Evolutionary conservation across 805 yeast genomes (phyloP).

Genomic region (Monosporozyma solicola): DNA sequence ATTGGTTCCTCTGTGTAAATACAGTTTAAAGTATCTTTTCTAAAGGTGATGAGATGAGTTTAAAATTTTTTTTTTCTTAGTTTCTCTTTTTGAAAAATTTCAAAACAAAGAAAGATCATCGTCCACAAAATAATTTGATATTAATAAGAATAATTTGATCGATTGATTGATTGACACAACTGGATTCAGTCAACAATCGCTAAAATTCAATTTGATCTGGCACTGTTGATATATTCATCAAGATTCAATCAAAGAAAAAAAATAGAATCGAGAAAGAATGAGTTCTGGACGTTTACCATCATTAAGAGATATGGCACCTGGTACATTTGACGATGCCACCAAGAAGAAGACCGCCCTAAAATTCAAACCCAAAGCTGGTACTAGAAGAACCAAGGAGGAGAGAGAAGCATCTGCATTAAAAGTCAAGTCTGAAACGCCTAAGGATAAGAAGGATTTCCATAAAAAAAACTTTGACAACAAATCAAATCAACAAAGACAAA

Average conservation of each 20-base stretch:
- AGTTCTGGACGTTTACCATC: conserved; percentile 29
- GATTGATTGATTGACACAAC: not conserved
- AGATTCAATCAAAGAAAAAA: not conserved
- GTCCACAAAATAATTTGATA: not conserved
- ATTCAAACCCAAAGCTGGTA: conserved; percentile 82
- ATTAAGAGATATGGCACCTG: conserved; percentile 12
- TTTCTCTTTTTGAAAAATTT: conserved; percentile 3
- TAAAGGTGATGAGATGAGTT: conserved; percentile 19
- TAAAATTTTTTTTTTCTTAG: not conserved
- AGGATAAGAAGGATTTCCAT: conserved; percentile 2
- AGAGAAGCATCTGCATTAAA: conserved; percentile 70
- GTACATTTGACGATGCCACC: conserved; percentile 1
- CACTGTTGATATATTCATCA: no score
- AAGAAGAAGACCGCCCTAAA: conserved; percentile 44
- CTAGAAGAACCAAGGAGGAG: conserved; percentile 75
- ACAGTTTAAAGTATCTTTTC: not conserved
- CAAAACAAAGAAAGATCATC: conserved; percentile 1
- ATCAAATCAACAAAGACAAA: conserved; percentile 14
- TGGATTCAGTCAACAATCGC: no score
- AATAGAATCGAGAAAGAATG: not conserved
- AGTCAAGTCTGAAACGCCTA: conserved; percentile 25
- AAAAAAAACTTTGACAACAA: conserved; percentile 12
- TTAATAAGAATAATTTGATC: not conserved
- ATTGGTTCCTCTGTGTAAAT: not conserved
- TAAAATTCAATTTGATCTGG: no score